Percentiles rank a stretch among this genome's conserved stretches.
These are phyloP conservation scores for Aspergillus hancockii DNA, from an alignment of 495 filamentous ascomycete genomes.

Conservation along the genomic window DNA sequence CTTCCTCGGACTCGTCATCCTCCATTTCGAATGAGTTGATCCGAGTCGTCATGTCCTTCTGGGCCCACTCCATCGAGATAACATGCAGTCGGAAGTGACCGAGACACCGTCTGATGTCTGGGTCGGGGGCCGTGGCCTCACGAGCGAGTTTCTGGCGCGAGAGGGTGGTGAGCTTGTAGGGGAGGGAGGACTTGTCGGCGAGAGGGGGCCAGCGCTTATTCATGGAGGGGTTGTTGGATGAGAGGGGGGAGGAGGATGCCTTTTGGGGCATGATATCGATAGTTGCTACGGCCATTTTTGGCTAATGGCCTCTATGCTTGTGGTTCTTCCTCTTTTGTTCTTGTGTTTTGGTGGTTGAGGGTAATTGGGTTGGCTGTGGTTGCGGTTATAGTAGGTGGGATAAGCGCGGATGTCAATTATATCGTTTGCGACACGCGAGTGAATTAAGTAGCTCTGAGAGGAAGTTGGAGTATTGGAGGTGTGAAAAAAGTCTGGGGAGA, in stretches of 20 bases:
- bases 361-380: no score
- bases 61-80: constrained; percentile 41
- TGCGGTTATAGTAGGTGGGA: no score
- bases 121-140: constrained; percentile 44
- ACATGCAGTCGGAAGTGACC: constrained; percentile 43
- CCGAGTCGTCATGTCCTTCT: constrained; percentile 45
- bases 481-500: background rate
- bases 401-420: no score
- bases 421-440: background rate
- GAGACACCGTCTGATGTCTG: constrained; percentile 45
- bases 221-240: constrained; percentile 30
- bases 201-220: constrained; percentile 46
- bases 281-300: constrained; percentile 22
- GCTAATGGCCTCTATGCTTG: background rate
- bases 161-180: constrained; percentile 45
- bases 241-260: constrained; percentile 15
- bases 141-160: constrained; percentile 45
- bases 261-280: constrained; percentile 17
- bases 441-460: background rate
- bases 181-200: constrained; percentile 42
- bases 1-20: constrained; percentile 38
- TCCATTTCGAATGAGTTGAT: constrained; percentile 48
- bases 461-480: constrained; percentile 2
- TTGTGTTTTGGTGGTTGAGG: background rate
- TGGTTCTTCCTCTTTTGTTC: background rate